phyloP scores from a whole-genome alignment of 148 eudicot species.

The Gaultheria prostrata region DNA sequence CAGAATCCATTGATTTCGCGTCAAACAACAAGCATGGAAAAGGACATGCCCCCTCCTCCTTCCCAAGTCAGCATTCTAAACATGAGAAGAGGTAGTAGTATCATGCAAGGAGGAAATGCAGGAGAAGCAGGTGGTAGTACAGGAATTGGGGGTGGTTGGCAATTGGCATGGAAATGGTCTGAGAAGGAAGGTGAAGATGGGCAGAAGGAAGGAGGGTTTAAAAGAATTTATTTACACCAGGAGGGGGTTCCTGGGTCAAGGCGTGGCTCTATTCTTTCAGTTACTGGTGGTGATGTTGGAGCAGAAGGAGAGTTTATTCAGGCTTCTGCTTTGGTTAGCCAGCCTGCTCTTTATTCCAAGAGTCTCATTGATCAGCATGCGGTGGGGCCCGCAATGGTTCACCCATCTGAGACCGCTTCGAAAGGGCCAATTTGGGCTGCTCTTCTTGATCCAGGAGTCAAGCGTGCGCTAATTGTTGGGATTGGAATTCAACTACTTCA shows the following conservation, averaged over 20 bases:
- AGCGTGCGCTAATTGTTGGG: slow-evolving; percentile 72
- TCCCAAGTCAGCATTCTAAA: slow-evolving; percentile 43
- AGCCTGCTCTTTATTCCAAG: slow-evolving; percentile 43
- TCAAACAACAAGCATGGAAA: slow-evolving; percentile 57
- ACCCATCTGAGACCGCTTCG: slow-evolving; percentile 47
- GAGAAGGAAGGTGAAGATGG: slow-evolving; percentile 62
- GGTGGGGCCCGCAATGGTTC: slow-evolving; percentile 62
- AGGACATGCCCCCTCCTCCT: slow-evolving; percentile 37
- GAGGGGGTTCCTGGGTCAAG: slow-evolving; percentile 40
- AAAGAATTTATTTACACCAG: slow-evolving; percentile 53
- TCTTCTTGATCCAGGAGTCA: slow-evolving; percentile 73
- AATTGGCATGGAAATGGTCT: slow-evolving; percentile 50
- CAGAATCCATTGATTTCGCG: slow-evolving; percentile 65
- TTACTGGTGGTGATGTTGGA: slow-evolving; percentile 41
- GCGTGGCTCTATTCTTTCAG: slow-evolving; percentile 57
- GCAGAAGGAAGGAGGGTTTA: slow-evolving; percentile 44
- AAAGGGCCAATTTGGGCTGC: slow-evolving; percentile 52
- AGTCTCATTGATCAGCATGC: slow-evolving; percentile 48
- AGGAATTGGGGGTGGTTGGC: slow-evolving; percentile 87
- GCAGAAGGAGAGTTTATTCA: slow-evolving; percentile 40
- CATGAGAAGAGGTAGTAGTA: slow-evolving; percentile 58
- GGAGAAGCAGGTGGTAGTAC: slow-evolving; percentile 45
- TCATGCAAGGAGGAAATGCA: slow-evolving; percentile 32
- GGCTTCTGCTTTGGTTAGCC: slow-evolving; percentile 59
- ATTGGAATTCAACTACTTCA: slow-evolving; percentile 78